phyloP scores from a whole-genome alignment of 129 eudicot species.

The Flaveria bidentis region DNA sequence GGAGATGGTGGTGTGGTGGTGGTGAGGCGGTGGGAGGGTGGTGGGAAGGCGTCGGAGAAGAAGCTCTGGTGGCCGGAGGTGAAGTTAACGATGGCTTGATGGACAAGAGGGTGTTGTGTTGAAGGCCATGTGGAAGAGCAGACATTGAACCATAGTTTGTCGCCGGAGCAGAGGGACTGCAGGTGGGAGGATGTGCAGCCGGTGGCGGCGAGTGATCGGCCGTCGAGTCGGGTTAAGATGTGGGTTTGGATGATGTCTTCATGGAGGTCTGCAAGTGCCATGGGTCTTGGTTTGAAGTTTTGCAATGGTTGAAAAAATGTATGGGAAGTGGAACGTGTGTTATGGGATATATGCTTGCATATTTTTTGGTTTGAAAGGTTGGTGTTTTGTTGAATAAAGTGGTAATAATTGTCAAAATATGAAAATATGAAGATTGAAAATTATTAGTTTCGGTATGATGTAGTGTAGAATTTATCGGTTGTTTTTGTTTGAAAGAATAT shows the following conservation, averaged over 20 bases:
- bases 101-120: constrained; percentile 19
- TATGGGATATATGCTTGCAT: neutral
- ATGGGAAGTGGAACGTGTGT: neutral
- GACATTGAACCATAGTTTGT: constrained; percentile 46
- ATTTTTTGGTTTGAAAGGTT: neutral
- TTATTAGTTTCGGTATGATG: neutral
- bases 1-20: neutral
- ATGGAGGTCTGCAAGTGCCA: constrained; percentile 31
- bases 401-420: neutral
- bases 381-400: neutral
- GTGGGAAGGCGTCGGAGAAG: constrained; percentile 33
- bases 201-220: constrained; percentile 48
- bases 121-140: constrained; percentile 56
- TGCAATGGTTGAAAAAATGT: neutral
- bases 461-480: neutral
- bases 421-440: neutral
- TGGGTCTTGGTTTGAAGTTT: neutral
- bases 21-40: constrained; percentile 2
- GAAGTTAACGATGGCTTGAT: constrained; percentile 22
- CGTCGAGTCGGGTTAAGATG: constrained; percentile 44
- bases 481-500: neutral
- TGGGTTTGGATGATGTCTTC: constrained; percentile 37
- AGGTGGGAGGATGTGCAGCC: constrained; percentile 45
- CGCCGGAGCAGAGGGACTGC: constrained; percentile 43
- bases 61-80: constrained; percentile 49